Evolutionary conservation across 352 stramenopile genomes (phyloP).

Genomic region (Blastocystis sp.): DNA sequence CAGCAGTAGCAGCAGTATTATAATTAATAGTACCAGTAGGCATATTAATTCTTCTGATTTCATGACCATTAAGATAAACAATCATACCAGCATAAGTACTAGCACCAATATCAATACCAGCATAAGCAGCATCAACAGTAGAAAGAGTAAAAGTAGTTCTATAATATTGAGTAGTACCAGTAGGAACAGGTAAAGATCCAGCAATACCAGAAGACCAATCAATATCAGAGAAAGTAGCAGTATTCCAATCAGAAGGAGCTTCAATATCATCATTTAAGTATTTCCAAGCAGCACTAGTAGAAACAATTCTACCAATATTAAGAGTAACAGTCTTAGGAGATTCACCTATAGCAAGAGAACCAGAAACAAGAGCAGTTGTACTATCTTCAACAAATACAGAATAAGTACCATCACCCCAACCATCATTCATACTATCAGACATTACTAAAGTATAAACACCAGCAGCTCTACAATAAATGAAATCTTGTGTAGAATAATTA

Average conservation of each 20-base stretch:
- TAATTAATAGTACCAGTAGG: not conserved
- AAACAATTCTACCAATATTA: too few species aligned
- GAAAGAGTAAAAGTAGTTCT: not conserved
- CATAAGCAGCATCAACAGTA: not conserved
- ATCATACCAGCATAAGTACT: slow-evolving; percentile 21
- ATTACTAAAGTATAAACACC: not conserved
- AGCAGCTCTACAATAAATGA: slow-evolving; percentile 2
- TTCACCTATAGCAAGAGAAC: too few species aligned
- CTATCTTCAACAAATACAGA: too few species aligned
- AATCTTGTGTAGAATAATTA: slow-evolving; percentile 1
- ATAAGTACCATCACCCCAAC: too few species aligned
- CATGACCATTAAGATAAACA: slow-evolving; percentile 26
- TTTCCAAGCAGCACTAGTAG: slow-evolving; percentile 1
- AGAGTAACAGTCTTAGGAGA: too few species aligned
- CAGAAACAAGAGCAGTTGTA: too few species aligned
- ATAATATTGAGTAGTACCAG: slow-evolving; percentile 28
- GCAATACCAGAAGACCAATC: not conserved
- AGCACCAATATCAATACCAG: not conserved
- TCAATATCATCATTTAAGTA: slow-evolving; percentile 1
- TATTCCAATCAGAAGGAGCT: slow-evolving; percentile 11
- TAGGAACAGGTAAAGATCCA: slow-evolving; percentile 1
- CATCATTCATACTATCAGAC: not conserved
- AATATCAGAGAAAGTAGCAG: not conserved
- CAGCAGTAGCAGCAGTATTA: not conserved
- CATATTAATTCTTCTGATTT: slow-evolving; percentile 15